Base-by-base conservation (phyloP, 345 rosid species). In the Jatropha curcas region DNA sequence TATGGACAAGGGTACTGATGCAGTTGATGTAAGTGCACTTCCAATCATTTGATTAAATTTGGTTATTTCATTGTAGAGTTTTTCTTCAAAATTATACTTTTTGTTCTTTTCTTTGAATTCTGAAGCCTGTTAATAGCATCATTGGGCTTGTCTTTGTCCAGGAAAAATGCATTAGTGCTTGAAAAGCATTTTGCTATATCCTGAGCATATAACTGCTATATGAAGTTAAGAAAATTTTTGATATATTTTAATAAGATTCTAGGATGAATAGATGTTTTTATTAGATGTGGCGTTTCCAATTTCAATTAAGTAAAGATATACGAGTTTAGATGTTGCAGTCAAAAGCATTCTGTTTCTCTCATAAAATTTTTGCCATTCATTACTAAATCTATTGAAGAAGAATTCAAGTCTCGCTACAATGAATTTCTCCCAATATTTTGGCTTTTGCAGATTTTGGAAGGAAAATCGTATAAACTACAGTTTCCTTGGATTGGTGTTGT, bases 401-500 rank as follows among this genome's bases (percentile, higher is more conserved):
- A 34, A 30, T 73, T 62, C 46, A 22, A 46, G 67, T 53, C 56
- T 72, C 60, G 46, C 11, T 75, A 52, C 25, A 60, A 46, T 70
- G 59, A n/a, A 37, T 79, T 60, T 69, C 55, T 74, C 43, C 41
- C 48, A 39, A 57, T 70, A 57, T 67, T 45, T 66, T 58, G 65
- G 60, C 48, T 64, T 72, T 78, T 65, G 66, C 71, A 94, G 97
- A 92, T 94, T 68, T 88, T 94, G 76, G 98, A 92, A 88, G 98
- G 95, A 79, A 89, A 77, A 77, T 79, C 97, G 74, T 94, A 92
- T 79, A 90, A 88, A 81, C 85, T 94, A 66, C 91, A 88, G 77
- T 94, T 48, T 82, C 95, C 97, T 62, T 94, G 98, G 98, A 84
- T 94, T 67, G 98, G 98, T 57, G 97, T 94, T 75, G 98, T 94